Evolutionary conservation across 176 grass and related monocot genomes (phyloP), one percentile per base, ranked within the genome.

Genomic region (Canna indica): DNA sequence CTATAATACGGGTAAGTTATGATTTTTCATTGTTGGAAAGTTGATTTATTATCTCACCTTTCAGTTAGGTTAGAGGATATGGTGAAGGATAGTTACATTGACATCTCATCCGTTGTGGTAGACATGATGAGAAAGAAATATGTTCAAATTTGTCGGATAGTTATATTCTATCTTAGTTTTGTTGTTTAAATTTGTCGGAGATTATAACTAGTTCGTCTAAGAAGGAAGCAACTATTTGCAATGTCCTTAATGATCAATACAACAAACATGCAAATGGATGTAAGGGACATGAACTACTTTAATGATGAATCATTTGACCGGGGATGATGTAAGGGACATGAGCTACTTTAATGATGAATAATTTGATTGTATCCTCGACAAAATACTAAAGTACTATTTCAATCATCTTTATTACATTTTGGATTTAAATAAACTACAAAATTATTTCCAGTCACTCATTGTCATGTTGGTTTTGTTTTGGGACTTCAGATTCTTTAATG

Each of bases 401-500:
- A 17, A 13, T 69, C 76, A 9, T 65, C 47, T 58, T 7, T 81
- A 33, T 54, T 32, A 17, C 53, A 76, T 17, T 20, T 79, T 60
- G 66, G n/a, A 3, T 16, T 46, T 46, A 46, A 46, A 33, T 34
- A 4, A 7, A 31, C 9, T 46, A 46, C 12, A 46, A 16, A 46
- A 46, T 46, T 46, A 35, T 53, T 61, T 60, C 20, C 12, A 59
- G 22, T 12, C 22, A 59, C 57, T 59, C 9, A 59, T 59, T 25
- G 24, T 26, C 22, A 59, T 28, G 28, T 30, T 59, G 22, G 28
- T 28, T 60, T 60, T 18, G 10, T 60, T 13, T 10, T 41, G 87
- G 91, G 26, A 90, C 91, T 72, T 59, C 90, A 85, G 91, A 95
- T 81, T 86, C 87, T 72, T 83, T 90, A 79, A 83, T 95, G 91